A percentile compares a stretch with the other conserved stretches of the same genome.
phyloP scores from a whole-genome alignment of 2,329 filamentous ascomycete species.

The Xylaria sp. region DNA sequence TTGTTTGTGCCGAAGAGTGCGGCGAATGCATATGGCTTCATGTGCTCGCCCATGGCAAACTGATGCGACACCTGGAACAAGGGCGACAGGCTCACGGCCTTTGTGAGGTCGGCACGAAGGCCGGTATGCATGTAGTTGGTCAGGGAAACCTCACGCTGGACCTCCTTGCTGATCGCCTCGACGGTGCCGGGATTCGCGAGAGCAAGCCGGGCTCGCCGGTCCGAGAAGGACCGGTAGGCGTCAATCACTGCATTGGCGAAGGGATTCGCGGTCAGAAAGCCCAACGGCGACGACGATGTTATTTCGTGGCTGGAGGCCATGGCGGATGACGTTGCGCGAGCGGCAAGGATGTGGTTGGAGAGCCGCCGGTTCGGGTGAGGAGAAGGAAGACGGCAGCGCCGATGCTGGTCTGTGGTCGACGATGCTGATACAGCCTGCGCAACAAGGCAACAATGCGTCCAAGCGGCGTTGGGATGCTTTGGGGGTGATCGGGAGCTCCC shows the following conservation, averaged over 20 bases:
- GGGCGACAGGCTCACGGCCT: slow-evolving; percentile 92
- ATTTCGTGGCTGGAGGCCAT: slow-evolving; percentile 61
- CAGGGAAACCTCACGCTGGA: slow-evolving; percentile 94
- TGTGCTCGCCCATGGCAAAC: slow-evolving; percentile 91
- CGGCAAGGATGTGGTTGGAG: slow-evolving; percentile 38
- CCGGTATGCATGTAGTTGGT: slow-evolving; percentile 98
- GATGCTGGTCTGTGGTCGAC: background rate
- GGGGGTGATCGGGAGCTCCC: slow-evolving; percentile 18
- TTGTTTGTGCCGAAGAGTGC: slow-evolving; percentile 93
- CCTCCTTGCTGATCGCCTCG: slow-evolving; percentile 89
- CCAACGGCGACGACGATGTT: slow-evolving; percentile 61
- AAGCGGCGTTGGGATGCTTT: background rate
- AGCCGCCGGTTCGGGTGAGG: slow-evolving; percentile 34
- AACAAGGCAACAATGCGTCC: background rate
- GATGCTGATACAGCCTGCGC: background rate
- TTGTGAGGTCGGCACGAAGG: slow-evolving; percentile 94
- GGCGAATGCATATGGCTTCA: slow-evolving; percentile 95
- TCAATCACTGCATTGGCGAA: slow-evolving; percentile 76
- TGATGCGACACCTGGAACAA: slow-evolving; percentile 98
- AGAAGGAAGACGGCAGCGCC: slow-evolving; percentile 12
- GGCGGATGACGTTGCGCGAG: slow-evolving; percentile 45
- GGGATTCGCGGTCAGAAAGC: slow-evolving; percentile 79
- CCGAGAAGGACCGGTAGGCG: slow-evolving; percentile 82
- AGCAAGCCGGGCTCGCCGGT: slow-evolving; percentile 87
- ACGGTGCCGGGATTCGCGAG: slow-evolving; percentile 92